phyloP scores from a whole-genome alignment of 148 eudicot species.

The Cornus kousa region DNA sequence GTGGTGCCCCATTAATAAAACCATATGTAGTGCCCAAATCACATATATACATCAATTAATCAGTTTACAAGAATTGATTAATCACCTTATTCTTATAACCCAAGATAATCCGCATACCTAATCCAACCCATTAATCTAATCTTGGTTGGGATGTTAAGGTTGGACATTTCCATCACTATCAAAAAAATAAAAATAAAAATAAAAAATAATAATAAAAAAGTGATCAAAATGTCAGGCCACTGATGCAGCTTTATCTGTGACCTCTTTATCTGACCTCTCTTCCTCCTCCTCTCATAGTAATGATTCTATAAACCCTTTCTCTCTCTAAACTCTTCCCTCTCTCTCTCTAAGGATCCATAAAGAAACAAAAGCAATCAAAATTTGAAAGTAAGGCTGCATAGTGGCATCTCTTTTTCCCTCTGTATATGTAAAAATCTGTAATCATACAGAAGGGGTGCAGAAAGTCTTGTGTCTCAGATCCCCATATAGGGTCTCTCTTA shows the following conservation, averaged over 20 bases:
- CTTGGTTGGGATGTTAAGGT: neutral
- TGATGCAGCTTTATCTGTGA: constrained; percentile 33
- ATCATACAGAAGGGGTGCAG: constrained; percentile 19
- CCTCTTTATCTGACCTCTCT: constrained; percentile 5
- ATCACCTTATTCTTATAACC: neutral
- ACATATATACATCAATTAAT: neutral
- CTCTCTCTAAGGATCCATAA: neutral
- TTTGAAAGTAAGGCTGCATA: constrained; percentile 3
- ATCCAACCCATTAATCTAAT: constrained; percentile 1
- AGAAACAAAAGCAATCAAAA: constrained; percentile 1
- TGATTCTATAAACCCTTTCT: constrained; percentile 22
- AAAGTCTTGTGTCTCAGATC: constrained; percentile 38
- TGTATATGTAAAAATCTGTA: constrained; percentile 34
- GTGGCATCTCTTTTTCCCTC: constrained; percentile 4
- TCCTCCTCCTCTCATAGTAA: constrained; percentile 26
- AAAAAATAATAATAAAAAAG: constrained; percentile 14
- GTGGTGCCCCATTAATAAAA: neutral
- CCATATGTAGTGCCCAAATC: neutral
- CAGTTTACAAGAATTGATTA: neutral
- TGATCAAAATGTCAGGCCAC: constrained; percentile 32
- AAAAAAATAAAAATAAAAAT: neutral
- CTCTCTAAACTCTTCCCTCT: constrained; percentile 13
- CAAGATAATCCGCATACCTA: constrained; percentile 1
- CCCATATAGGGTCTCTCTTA: constrained; percentile 14
- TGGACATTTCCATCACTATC: neutral